A percentile compares a stretch with the other conserved stretches of the same genome.
phyloP scores from a whole-genome alignment of 2,329 filamentous ascomycete genomes.

The Sporothrix luriei region DNA sequence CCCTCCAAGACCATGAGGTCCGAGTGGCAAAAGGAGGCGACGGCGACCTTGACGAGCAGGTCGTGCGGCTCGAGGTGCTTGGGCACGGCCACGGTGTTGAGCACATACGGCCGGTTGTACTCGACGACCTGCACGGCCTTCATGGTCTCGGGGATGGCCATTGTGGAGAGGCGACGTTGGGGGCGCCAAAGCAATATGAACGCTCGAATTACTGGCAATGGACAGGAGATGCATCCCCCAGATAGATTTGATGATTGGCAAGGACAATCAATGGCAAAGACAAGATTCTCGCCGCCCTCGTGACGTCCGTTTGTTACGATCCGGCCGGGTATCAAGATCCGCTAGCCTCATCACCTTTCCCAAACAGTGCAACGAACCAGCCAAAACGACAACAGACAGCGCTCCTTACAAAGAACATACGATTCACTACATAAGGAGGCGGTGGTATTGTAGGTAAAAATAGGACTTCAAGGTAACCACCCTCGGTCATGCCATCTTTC shows the following conservation, averaged over 20 bases:
- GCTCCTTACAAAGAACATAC: neutral
- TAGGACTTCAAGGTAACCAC: too few relatives aligned
- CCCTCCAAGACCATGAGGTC: slow-evolving; percentile 59
- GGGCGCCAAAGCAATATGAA: neutral
- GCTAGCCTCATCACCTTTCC: neutral
- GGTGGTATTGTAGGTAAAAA: too few relatives aligned
- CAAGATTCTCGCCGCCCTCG: neutral
- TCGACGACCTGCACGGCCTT: slow-evolving; percentile 26
- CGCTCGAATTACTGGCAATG: too few relatives aligned
- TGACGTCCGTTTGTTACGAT: neutral
- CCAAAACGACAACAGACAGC: neutral
- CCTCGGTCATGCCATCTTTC: too few relatives aligned
- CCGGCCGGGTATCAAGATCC: slow-evolving; percentile 18
- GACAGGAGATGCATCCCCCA: too few relatives aligned
- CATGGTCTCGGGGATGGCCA: slow-evolving; percentile 18
- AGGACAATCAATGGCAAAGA: neutral
- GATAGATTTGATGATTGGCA: too few relatives aligned
- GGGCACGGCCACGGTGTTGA: slow-evolving; percentile 46
- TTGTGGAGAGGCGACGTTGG: neutral
- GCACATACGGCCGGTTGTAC: slow-evolving; percentile 17
- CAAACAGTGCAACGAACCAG: neutral
- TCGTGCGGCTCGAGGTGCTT: slow-evolving; percentile 52
- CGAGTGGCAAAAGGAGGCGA: slow-evolving; percentile 65
- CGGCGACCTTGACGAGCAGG: slow-evolving; percentile 62
- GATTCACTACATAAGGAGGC: neutral